Conservation (phyloP, 208 protist species). For the Trypanosoma grayi region DNA sequence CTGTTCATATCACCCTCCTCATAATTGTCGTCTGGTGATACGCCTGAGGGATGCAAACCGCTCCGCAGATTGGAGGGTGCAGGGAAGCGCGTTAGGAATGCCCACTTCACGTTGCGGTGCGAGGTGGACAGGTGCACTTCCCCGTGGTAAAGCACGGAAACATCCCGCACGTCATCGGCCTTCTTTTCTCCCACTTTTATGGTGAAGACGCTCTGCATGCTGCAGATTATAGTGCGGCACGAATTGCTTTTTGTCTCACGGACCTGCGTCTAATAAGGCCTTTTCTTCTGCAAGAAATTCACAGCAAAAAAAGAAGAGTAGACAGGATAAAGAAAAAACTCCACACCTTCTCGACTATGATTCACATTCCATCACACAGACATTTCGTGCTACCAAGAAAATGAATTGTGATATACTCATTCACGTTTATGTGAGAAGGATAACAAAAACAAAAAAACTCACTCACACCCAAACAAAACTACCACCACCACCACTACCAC, state of each 20-base stretch:
- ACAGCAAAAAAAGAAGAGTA: background rate
- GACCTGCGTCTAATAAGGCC: background rate
- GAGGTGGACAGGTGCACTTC: constrained; percentile 51
- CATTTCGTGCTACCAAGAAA: too few species aligned
- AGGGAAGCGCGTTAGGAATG: constrained; percentile 58
- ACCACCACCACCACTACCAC: background rate
- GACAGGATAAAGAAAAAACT: background rate
- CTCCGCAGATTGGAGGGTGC: background rate
- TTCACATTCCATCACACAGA: background rate
- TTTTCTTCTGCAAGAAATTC: too few species aligned
- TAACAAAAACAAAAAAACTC: too few species aligned
- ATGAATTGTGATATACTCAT: too few species aligned
- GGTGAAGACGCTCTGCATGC: constrained; percentile 46
- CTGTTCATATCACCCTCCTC: background rate
- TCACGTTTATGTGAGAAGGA: too few species aligned
- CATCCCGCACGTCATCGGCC: constrained; percentile 48
- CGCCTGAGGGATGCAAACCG: background rate
- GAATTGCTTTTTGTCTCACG: background rate
- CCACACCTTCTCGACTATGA: background rate
- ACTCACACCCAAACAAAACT: too few species aligned
- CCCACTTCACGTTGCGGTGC: constrained; percentile 55
- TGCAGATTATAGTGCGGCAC: constrained; percentile 1
- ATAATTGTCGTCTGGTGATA: constrained; percentile 8
- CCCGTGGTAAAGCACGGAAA: constrained; percentile 52
- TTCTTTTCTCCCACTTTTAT: constrained; percentile 56